These are phyloP conservation scores for Neurospora sp. DNA, from an alignment of 495 filamentous ascomycete species.

Conservation along the genomic window DNA sequence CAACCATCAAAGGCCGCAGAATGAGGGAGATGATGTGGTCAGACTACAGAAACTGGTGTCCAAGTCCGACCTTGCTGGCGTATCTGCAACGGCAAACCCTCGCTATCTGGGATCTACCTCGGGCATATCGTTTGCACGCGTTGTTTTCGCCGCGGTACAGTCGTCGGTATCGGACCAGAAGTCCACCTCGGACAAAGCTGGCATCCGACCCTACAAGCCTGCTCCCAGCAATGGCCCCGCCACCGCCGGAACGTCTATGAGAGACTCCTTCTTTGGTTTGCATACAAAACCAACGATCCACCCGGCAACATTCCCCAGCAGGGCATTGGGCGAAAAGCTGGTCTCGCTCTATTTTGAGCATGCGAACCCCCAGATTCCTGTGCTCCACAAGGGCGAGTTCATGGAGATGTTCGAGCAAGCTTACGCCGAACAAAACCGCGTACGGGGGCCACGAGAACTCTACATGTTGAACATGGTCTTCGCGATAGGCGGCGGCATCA, in stretches of 20 bases:
- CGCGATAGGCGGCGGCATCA: slow-evolving; percentile 89
- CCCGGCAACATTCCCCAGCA: slow-evolving; percentile 75
- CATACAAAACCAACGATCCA: slow-evolving; percentile 82
- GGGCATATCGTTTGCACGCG: slow-evolving; percentile 87
- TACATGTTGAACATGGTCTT: slow-evolving; percentile 98
- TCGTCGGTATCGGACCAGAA: slow-evolving; percentile 67
- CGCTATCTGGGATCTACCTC: slow-evolving; percentile 78
- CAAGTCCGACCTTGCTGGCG: slow-evolving; percentile 67
- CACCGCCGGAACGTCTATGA: slow-evolving; percentile 60
- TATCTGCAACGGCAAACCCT: slow-evolving; percentile 64
- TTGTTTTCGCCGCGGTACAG: slow-evolving; percentile 91
- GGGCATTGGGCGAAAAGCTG: slow-evolving; percentile 58
- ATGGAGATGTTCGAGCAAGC: slow-evolving; percentile 72
- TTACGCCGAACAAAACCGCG: slow-evolving; percentile 57
- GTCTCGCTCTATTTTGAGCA: slow-evolving; percentile 87
- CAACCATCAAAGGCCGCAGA: slow-evolving; percentile 24
- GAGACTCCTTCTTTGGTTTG: slow-evolving; percentile 90
- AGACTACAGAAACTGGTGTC: slow-evolving; percentile 51
- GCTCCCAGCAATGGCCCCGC: slow-evolving; percentile 23
- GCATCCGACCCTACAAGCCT: slow-evolving; percentile 33
- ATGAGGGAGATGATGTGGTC: slow-evolving; percentile 23
- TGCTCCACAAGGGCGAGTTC: slow-evolving; percentile 81
- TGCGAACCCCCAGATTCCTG: slow-evolving; percentile 90
- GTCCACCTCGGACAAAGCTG: slow-evolving; percentile 41
- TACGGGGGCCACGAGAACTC: slow-evolving; percentile 69